A percentile compares a stretch with the other conserved stretches of the same genome.
Evolutionary conservation across 345 rosid genomes (phyloP).

Genomic region (Erysimum cheiranthoides): DNA sequence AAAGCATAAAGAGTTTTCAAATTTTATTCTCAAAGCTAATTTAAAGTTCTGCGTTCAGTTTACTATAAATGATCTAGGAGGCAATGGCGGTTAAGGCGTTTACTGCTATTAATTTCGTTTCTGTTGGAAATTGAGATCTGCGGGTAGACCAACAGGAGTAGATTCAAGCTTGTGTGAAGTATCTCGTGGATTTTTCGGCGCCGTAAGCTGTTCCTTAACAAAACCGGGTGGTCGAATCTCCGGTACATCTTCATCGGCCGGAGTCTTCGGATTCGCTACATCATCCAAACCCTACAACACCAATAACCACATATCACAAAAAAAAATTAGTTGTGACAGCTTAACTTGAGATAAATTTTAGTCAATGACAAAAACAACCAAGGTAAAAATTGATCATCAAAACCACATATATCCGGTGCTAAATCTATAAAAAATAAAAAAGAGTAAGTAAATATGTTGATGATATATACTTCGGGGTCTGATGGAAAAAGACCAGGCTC

Average conservation of each 20-base stretch:
- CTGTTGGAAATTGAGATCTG: slow-evolving; percentile 45
- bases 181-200: slow-evolving; percentile 41
- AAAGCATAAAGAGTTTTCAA: slow-evolving; percentile 22
- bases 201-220: slow-evolving; percentile 39
- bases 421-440: background rate
- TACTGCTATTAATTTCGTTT: slow-evolving; percentile 36
- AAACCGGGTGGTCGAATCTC: slow-evolving; percentile 47
- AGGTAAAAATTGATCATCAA: background rate
- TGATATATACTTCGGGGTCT: slow-evolving; percentile 43
- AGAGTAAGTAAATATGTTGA: background rate
- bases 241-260: slow-evolving; percentile 41
- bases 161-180: slow-evolving; percentile 47
- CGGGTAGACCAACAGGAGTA: slow-evolving; percentile 44
- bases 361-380: background rate
- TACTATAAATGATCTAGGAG: slow-evolving; percentile 21
- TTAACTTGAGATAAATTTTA: background rate
- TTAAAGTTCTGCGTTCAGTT: slow-evolving; percentile 20
- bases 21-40: slow-evolving; percentile 29
- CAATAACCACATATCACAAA: background rate
- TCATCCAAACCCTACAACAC: slow-evolving; percentile 48
- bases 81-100: slow-evolving; percentile 10
- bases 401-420: background rate
- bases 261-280: slow-evolving; percentile 48
- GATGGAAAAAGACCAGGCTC: slow-evolving; percentile 47
- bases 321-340: background rate